Evolutionary conservation across 495 filamentous ascomycete genomes (phyloP).

Genomic region (Penicillium herquei): DNA sequence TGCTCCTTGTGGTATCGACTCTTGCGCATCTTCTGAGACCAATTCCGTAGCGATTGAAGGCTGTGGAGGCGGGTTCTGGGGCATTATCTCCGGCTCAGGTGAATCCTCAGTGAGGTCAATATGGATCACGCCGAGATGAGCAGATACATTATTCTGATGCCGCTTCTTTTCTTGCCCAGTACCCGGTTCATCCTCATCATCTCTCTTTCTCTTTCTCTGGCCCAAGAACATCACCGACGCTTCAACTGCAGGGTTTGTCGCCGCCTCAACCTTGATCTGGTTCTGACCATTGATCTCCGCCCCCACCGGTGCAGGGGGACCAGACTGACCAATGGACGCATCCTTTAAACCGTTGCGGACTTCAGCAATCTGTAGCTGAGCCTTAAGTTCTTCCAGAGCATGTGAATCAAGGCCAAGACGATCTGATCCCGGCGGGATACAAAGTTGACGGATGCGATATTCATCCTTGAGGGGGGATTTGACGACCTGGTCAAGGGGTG

Average conservation of each 20-base stretch:
- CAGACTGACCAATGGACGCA: no score
- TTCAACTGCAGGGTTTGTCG: constrained; percentile 9
- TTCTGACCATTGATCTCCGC: not conserved
- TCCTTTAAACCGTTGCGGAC: constrained; percentile 23
- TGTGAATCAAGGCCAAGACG: not conserved
- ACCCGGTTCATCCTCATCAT: no score
- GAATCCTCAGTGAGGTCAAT: constrained; percentile 2
- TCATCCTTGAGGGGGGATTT: constrained; percentile 13
- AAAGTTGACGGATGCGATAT: constrained; percentile 29
- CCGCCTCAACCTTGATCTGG: not conserved
- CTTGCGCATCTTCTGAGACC: no score
- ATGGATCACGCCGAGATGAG: constrained; percentile 5
- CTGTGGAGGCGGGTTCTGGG: not conserved
- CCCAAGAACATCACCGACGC: not conserved
- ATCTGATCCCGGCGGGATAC: constrained; percentile 8
- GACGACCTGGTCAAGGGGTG: not conserved
- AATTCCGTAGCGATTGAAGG: not conserved
- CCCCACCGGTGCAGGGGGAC: not conserved
- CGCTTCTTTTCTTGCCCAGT: not conserved
- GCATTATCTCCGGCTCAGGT: not conserved
- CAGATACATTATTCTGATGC: not conserved
- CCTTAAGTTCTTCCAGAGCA: not conserved
- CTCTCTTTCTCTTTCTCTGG: constrained; percentile 1
- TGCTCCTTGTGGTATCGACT: no score
- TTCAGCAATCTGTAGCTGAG: constrained; percentile 1